These are phyloP conservation scores for Rhizophagus prolifer DNA, from an alignment of 192 early-diverging fungal species.

Conservation along the genomic window DNA sequence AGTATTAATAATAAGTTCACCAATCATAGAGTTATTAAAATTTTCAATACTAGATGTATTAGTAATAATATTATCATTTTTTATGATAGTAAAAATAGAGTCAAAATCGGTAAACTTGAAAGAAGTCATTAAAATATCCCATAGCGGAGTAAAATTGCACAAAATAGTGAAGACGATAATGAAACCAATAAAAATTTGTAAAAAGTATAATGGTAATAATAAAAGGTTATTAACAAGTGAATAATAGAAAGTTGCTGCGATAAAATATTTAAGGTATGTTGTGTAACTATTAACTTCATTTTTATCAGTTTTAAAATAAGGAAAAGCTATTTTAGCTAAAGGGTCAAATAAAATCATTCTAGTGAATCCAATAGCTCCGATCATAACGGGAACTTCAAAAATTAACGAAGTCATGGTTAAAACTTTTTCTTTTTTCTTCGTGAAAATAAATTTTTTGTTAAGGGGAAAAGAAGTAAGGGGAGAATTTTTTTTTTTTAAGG, in stretches of 20 bases:
- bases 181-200: not conserved
- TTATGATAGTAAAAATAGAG: no score
- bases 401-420: not conserved
- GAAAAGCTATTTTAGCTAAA: not conserved
- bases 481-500: no score
- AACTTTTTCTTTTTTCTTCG: not conserved
- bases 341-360: not conserved
- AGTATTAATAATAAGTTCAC: not conserved
- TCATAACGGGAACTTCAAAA: not conserved
- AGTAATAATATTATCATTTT: no score
- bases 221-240: not conserved
- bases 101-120: not conserved
- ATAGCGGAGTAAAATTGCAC: not conserved
- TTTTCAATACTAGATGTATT: no score
- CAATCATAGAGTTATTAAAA: not conserved
- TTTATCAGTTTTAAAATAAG: not conserved
- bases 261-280: not conserved
- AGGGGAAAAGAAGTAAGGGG: no score
- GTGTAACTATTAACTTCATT: not conserved
- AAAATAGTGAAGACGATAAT: not conserved
- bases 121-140: not conserved
- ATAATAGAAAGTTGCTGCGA: not conserved
- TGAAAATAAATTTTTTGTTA: not conserved
- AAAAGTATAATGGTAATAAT: not conserved
- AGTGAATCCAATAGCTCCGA: not conserved